Percentiles rank a stretch among this genome's conserved stretches.
Conservation (phyloP, 441 rosid species). For the Oxalis stricta region DNA sequence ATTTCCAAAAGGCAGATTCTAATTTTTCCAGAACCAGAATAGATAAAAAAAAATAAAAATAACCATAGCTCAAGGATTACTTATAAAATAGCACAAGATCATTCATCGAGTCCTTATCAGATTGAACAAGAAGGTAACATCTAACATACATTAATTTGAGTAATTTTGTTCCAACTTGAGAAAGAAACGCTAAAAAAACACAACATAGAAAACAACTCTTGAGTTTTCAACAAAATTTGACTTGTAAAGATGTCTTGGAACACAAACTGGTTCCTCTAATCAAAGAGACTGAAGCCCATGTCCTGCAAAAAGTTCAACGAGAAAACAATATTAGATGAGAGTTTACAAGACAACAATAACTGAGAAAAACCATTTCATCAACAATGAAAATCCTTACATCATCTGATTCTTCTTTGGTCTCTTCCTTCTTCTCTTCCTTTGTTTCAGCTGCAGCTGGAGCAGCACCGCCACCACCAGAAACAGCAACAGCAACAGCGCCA, state of each 20-base stretch:
- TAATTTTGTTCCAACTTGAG: no score
- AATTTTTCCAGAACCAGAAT: no score
- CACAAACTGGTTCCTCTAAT: constrained; percentile 7
- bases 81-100: no score
- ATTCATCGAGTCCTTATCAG: no score
- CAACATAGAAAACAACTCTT: neutral
- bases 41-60: no score
- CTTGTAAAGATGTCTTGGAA: neutral
- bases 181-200: neutral
- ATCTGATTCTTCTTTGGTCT: constrained; percentile 81
- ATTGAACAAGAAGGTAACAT: no score
- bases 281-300: constrained; percentile 28
- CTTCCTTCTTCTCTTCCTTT: constrained; percentile 82
- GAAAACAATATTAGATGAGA: neutral
- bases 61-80: no score
- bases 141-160: no score
- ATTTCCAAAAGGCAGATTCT: no score
- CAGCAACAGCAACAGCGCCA: constrained; percentile 31
- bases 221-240: neutral
- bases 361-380: no score
- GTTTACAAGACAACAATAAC: no score
- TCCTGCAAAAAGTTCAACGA: constrained; percentile 14
- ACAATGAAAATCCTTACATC: constrained; percentile 61
- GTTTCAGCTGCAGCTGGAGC: constrained; percentile 64
- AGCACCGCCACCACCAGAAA: constrained; percentile 31